Evolutionary conservation across 192 early-diverging fungal species (phyloP), one percentile per base, ranked within the genome.

Genomic region (Backusella psychrophila): DNA sequence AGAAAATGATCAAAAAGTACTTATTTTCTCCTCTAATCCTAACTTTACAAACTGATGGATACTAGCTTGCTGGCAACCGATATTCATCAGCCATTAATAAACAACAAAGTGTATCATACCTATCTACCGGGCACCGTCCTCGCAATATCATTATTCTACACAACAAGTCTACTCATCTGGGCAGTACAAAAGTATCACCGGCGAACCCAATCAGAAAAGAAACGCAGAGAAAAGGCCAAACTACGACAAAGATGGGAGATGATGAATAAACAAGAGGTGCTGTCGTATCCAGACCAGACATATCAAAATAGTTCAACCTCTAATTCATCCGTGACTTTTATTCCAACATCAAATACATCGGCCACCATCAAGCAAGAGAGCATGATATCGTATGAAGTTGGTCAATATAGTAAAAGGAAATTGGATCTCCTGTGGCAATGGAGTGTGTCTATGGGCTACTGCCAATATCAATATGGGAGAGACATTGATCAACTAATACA

Each of bases 401-500:
- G 46, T 19, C 46, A 49, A 49, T 49, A 21, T 17, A 49, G n/a
- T 49, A 49, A 49, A 11, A 31, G 42, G 4, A 21, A 31, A 72
- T 11, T 19, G 21, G 26, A 46, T 39, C 39, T 33, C 9, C 15
- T 72, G 21, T 72, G 70, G 70, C 29, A 72, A 29, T 72, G 70
- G 70, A 29, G 70, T 52, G 26, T 72, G 29, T 72, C 70, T 0
- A 72, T 72, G 70, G 70, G 70, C 4, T 72, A 72, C 33, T 72
- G 70, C 34, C 44, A 52, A 8, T 72, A 72, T 72, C 23, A 39
- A 0, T 31, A 72, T 46, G 70, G 70, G 9, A 52, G 23, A 19
- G 19, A 31, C 4, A 7, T 72, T 21, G 41, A 72, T 46, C 26
- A 72, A 31, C 29, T 46, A 3, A 52, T 72, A 46, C 7, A 39